A percentile compares a stretch with the other conserved stretches of the same genome.
phyloP scores from a whole-genome alignment of 1,284 basidiomycete species.

The Trametes pubescens region DNA sequence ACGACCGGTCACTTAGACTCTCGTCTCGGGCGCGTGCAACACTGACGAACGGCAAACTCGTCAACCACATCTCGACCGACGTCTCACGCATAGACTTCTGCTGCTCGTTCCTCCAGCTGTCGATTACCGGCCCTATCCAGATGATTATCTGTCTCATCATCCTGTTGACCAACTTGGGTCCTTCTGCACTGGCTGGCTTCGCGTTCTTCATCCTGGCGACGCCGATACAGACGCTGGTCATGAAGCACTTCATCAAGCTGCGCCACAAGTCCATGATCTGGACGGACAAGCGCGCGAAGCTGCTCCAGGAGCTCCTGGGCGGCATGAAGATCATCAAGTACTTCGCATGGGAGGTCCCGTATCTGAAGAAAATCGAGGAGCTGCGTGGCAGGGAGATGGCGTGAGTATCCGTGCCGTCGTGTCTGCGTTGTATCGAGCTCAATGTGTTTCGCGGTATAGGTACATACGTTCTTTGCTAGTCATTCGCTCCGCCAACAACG shows the following conservation, averaged over 20 bases:
- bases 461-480: slow-evolving; percentile 82
- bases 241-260: slow-evolving; percentile 79
- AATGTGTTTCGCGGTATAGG: slow-evolving; percentile 39
- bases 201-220: slow-evolving; percentile 77
- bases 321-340: slow-evolving; percentile 93
- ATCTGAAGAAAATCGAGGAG: slow-evolving; percentile 73
- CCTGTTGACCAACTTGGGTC: slow-evolving; percentile 77
- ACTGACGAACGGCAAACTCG: slow-evolving; percentile 85
- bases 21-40: slow-evolving; percentile 86
- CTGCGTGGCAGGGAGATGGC: slow-evolving; percentile 80
- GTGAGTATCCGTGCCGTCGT: slow-evolving; percentile 44
- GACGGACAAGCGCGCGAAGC: slow-evolving; percentile 89
- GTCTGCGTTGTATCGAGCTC: neutral
- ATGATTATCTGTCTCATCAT: slow-evolving; percentile 76
- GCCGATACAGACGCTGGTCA: slow-evolving; percentile 73
- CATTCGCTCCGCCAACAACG: slow-evolving; percentile 75
- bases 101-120: slow-evolving; percentile 83
- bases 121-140: slow-evolving; percentile 81
- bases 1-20: slow-evolving; percentile 80
- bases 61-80: slow-evolving; percentile 95
- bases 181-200: slow-evolving; percentile 85
- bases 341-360: slow-evolving; percentile 84
- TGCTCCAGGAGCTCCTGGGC: slow-evolving; percentile 84
- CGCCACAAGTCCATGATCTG: slow-evolving; percentile 86
- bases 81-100: slow-evolving; percentile 92